Evolutionary conservation across 2,329 filamentous ascomycete genomes (phyloP).

Genomic region (Calonectria pteridis): DNA sequence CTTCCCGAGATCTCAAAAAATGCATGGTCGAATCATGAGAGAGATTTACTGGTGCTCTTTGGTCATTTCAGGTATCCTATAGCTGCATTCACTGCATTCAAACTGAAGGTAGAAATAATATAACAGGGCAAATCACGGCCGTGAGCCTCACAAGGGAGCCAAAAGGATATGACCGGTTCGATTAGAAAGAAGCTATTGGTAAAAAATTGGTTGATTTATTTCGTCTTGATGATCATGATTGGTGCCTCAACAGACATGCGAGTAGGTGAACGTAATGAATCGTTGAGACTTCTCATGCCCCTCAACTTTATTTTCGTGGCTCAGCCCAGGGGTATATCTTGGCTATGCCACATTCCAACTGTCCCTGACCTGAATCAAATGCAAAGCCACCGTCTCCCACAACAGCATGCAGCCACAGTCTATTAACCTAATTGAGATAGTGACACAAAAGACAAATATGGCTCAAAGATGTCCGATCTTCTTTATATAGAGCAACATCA

Average conservation of each 20-base stretch:
- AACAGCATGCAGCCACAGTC: neutral
- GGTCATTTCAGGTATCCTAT: neutral
- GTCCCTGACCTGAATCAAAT: neutral
- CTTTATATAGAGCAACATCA: neutral
- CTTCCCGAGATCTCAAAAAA: neutral
- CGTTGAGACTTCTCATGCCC: neutral
- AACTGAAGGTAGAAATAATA: neutral
- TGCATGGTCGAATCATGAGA: neutral
- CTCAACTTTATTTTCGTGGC: neutral
- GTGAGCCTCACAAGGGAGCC: neutral
- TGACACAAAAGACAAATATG: neutral
- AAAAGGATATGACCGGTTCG: neutral
- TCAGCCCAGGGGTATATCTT: neutral
- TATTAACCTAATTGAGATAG: neutral
- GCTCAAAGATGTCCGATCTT: neutral
- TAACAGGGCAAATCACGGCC: neutral
- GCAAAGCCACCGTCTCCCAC: neutral
- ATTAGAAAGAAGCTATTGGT: neutral
- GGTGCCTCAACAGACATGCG: neutral
- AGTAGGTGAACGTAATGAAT: neutral
- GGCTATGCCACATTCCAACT: neutral
- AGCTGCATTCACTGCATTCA: neutral
- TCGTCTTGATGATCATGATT: neutral
- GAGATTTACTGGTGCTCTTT: neutral
- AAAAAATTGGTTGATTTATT: too few species aligned